Conservation (phyloP, 176 grass and related monocot genomes). For the Carex parvula region DNA sequence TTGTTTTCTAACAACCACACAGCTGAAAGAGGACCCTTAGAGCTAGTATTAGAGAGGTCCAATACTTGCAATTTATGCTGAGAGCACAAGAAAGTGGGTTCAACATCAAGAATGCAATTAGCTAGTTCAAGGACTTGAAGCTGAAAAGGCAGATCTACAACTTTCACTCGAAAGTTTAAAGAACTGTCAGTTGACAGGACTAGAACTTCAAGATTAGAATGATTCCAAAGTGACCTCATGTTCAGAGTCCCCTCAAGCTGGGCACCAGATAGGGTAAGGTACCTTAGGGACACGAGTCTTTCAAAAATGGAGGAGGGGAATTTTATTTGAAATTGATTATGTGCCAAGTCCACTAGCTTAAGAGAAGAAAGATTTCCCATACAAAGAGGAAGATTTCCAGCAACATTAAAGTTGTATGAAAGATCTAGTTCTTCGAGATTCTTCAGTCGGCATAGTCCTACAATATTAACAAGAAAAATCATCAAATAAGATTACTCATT, state of each 20-base stretch:
- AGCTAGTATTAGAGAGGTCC: no score
- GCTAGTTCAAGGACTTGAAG: constrained; percentile 7
- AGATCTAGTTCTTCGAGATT: not conserved
- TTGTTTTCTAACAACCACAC: constrained; percentile 33
- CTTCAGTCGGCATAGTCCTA: not conserved
- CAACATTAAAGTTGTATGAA: not conserved
- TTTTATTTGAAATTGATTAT: constrained; percentile 16
- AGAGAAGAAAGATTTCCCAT: constrained; percentile 21
- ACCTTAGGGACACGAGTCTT: not conserved
- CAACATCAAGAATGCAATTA: constrained; percentile 25
- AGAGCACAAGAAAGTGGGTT: constrained; percentile 24
- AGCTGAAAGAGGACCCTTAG: constrained; percentile 5
- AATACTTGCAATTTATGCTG: no score
- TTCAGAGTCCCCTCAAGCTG: no score
- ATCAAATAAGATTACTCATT: no score
- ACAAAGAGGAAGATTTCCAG: not conserved
- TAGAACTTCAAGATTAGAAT: not conserved
- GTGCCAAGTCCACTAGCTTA: not conserved
- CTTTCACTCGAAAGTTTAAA: constrained; percentile 5
- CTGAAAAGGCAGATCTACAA: constrained; percentile 24
- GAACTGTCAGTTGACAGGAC: not conserved
- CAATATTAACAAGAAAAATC: not conserved
- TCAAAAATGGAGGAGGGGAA: not conserved
- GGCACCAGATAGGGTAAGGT: no score
- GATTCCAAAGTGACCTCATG: not conserved